Evolutionary conservation across 2,329 filamentous ascomycete genomes (phyloP), one percentile per base, ranked within the genome.

Genomic region (Phaeosphaeria sp.): DNA sequence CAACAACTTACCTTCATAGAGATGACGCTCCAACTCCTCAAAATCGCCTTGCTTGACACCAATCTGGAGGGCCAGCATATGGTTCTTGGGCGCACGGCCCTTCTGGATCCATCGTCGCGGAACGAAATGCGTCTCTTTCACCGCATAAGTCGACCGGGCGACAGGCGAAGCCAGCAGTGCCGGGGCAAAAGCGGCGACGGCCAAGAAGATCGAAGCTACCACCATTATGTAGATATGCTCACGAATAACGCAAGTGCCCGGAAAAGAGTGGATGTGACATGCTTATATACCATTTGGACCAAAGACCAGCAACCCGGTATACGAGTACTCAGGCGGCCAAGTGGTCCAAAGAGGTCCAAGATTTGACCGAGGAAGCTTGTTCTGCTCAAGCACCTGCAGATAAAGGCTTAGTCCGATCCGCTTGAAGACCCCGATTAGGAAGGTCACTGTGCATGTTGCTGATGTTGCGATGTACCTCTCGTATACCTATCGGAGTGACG

Each of bases 21-120:
- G 72, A 60, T 84, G 81, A 53, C 78, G 76, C 70, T 85, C 83
- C 18, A 86, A 71, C 52, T 81, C 78, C n/a, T 75, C 76, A 55
- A 84, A 83, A 51, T 82, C 79, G 58, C 77, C 75, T 67, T 85
- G 83, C 74, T 81, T 84, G 52, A 86, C 68, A 33, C 81, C 83
- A 63, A 85, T 85, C 30, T 83, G 80, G 39, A 86, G 69, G 30
- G 82, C 73, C 54, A 85, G 77, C 52, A 77, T 71, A 52, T 83
- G 79, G 33, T 77, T 68, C 49, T 78, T 75, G n/a, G 80, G 77
- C 7, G 83, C 81, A 25, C 75, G 69, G 50, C 76, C 78, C 48
- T 80, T 68, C 46, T 73, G 72, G 3, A 69, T 76, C 83, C 83
- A 86, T 55, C 69, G 72, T 21, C 72, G 67, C 30, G 84, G 83